Base-by-base conservation (phyloP, 1,139 yeast species). In the Geotrichum carabidarum region DNA sequence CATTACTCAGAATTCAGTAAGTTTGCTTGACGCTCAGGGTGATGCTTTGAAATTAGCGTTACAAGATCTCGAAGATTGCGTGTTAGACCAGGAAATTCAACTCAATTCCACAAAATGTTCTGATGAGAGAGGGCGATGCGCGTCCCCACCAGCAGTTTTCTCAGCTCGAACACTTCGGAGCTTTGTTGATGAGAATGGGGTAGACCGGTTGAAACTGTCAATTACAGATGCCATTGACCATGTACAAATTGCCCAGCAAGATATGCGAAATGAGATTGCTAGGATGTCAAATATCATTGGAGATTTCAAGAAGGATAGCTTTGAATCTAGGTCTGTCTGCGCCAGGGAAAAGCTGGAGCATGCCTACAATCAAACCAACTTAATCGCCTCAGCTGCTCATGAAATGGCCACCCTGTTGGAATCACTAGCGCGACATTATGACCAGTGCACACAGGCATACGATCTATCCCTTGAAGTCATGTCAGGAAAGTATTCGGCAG, bases 351-450 rank as follows among this genome's bases (percentile, higher is more conserved):
- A 50, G 18, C 57, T 65, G 17, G 67, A 62, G 47, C 51, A 57
- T 37, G 68, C 68, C 1, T 63, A 65, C 51, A 62, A 62, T 14
- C 55, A 63, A 17, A 60, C 69, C 1, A 61, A 63, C 31, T 48
- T 60, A 11, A 63, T 65, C 12, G 69, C 70, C 6, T 60, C 61
- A 0, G 71, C 84, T 54, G 95, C 89, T 53, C 77, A 78, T 57
- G 94, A 86, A 54, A 76, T 89, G 68, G 94, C 88, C 0, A 76
- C 79, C 8, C 72, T 86, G 17, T 71, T 90, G 38, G 84, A 82
- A 57, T 82, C 90, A 65, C 71, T 90, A 40, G 85, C 96, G 6
- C 80, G 81, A 54, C 96, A 90, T 69, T 88, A 82, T 61, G 96
- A 89, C 66, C 90, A 86, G 64, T 86, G 95, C 61, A 61, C 71